Evolutionary conservation across 2,329 filamentous ascomycete species (phyloP).

Genomic region (Moelleriella libera): DNA sequence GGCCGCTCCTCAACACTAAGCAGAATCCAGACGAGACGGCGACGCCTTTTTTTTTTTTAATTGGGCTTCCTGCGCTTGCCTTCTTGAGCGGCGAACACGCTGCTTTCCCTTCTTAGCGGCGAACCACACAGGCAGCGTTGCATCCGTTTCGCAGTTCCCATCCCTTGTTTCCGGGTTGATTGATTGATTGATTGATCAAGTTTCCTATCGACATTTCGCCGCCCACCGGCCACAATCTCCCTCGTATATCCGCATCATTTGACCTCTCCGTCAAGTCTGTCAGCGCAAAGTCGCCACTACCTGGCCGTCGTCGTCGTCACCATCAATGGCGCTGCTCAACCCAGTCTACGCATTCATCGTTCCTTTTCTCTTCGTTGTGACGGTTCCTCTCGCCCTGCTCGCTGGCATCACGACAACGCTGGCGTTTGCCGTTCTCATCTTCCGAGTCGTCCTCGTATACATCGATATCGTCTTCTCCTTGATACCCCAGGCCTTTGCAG

Average conservation of each 20-base stretch:
- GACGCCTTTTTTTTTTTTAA: too few species aligned
- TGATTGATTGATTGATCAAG: not conserved
- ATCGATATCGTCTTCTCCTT: slow-evolving; percentile 46
- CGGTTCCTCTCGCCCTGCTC: slow-evolving; percentile 47
- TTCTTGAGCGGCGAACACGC: too few species aligned
- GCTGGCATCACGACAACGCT: slow-evolving; percentile 49
- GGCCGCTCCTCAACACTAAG: too few species aligned
- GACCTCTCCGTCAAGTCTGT: too few species aligned
- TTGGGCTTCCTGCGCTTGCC: too few species aligned
- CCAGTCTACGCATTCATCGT: slow-evolving; percentile 42
- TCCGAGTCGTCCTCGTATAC: slow-evolving; percentile 48
- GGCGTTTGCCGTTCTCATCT: slow-evolving; percentile 45
- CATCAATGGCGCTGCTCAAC: slow-evolving; percentile 36
- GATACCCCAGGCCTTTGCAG: slow-evolving; percentile 38
- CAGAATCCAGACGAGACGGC: too few species aligned
- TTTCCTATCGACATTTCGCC: too few species aligned
- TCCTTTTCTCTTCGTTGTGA: slow-evolving; percentile 48
- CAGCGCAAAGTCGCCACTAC: not conserved
- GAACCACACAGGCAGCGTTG: not conserved
- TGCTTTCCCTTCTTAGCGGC: too few species aligned
- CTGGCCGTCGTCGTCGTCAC: not conserved
- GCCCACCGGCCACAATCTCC: too few species aligned
- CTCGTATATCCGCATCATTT: too few species aligned
- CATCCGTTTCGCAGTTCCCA: not conserved
- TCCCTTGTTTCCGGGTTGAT: not conserved